Evolutionary conservation across 805 yeast genomes (phyloP).

Genomic region (Blastobotrys chiropterorum): DNA sequence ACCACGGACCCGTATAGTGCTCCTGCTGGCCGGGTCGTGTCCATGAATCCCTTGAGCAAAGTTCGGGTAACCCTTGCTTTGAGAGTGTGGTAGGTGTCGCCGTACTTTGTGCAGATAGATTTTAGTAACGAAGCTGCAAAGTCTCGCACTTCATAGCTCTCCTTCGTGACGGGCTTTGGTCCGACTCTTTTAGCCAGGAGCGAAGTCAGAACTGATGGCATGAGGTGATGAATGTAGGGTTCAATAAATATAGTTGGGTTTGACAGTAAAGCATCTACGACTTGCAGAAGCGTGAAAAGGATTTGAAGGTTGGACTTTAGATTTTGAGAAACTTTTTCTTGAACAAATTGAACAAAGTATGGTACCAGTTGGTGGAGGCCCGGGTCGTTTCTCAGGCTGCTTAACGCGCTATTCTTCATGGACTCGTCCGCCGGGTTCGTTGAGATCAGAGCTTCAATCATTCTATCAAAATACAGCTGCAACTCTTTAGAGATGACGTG

Average conservation of each 20-base stretch:
- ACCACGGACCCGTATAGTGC: conserved; percentile 88
- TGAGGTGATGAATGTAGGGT: conserved; percentile 91
- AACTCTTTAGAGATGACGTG: conserved; percentile 93
- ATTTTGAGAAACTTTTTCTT: conserved; percentile 90
- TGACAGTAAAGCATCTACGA: conserved; percentile 73
- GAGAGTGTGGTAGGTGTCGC: conserved; percentile 78
- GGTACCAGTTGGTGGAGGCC: conserved; percentile 97
- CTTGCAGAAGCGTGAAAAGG: conserved; percentile 80
- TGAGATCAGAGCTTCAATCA: conserved; percentile 64
- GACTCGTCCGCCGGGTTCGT: conserved; percentile 40
- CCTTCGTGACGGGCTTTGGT: conserved; percentile 30
- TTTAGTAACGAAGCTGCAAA: conserved; percentile 79
- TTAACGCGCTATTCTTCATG: conserved; percentile 72
- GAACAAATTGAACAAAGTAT: conserved; percentile 90
- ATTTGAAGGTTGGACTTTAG: conserved; percentile 57
- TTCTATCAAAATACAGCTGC: conserved; percentile 88
- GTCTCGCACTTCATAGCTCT: conserved; percentile 65
- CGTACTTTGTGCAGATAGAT: conserved; percentile 72
- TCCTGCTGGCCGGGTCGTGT: conserved; percentile 74
- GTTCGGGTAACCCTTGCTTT: conserved; percentile 94
- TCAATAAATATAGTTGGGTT: conserved; percentile 84
- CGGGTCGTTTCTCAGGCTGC: conserved; percentile 82
- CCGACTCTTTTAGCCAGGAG: conserved; percentile 89
- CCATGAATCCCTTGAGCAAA: conserved; percentile 81
- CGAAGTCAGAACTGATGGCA: conserved; percentile 93